A percentile compares a stretch with the other conserved stretches of the same genome.
These are phyloP conservation scores for Macaranga tanarius DNA, from an alignment of 441 rosid species.

Conservation along the genomic window DNA sequence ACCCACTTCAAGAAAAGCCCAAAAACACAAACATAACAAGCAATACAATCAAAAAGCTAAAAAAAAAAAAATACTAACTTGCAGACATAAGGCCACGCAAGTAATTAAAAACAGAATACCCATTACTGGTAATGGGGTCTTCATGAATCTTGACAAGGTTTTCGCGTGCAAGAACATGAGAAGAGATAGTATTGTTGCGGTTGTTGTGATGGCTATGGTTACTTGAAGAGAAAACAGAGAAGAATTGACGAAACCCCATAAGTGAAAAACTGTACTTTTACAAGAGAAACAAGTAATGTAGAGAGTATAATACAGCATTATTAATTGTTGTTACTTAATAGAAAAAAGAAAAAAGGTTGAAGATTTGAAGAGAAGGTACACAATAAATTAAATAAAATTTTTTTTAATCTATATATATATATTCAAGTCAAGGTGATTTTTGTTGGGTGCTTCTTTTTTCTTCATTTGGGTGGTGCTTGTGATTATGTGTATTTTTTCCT, in stretches of 20 bases:
- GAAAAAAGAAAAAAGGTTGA: conserved; percentile 7
- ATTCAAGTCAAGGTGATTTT: not conserved
- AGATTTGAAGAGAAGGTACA: conserved; percentile 44
- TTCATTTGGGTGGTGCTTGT: not conserved
- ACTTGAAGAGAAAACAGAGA: conserved; percentile 30
- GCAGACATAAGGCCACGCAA: conserved; percentile 35
- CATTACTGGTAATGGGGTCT: conserved; percentile 11
- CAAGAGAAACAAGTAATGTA: conserved; percentile 1
- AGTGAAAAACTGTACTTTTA: conserved; percentile 10
- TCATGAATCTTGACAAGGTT: conserved; percentile 28
- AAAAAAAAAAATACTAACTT: conserved; percentile 26
- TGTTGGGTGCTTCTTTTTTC: not conserved
- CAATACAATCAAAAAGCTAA: not conserved
- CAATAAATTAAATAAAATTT: not conserved
- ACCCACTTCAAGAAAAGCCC: conserved; percentile 19
- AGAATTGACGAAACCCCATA: conserved; percentile 41
- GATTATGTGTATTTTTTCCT: not conserved
- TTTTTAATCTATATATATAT: no score
- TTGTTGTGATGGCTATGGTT: not conserved
- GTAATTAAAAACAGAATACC: conserved; percentile 25
- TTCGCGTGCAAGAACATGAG: conserved; percentile 27
- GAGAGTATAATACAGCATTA: conserved; percentile 13
- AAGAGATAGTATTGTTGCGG: conserved; percentile 22
- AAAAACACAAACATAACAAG: not conserved
- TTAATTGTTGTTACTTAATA: not conserved